These are phyloP conservation scores for Globisporangium spinosum DNA, from an alignment of 352 stramenopile species.

Conservation along the genomic window DNA sequence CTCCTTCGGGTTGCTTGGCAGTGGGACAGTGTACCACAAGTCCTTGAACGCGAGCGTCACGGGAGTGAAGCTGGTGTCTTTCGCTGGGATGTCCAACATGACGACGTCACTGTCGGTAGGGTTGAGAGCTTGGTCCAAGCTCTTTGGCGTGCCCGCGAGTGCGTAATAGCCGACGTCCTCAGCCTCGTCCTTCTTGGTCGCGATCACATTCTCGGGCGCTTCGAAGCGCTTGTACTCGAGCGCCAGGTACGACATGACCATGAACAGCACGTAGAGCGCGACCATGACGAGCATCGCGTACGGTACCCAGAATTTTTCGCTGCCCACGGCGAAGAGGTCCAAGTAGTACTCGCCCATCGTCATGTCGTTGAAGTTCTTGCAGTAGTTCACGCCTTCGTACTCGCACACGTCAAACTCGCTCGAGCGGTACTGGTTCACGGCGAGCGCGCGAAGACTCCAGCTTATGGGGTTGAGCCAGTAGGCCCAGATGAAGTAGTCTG, in stretches of 20 bases:
- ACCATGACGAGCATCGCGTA: constrained; percentile 18
- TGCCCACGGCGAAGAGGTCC: constrained; percentile 1
- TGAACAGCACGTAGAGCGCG: constrained; percentile 15
- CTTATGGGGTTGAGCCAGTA: constrained; percentile 33
- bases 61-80: no score
- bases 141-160: not conserved
- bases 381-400: constrained; percentile 19
- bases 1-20: no score
- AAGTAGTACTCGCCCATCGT: constrained; percentile 22
- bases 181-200: no score
- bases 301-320: not conserved
- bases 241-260: not conserved
- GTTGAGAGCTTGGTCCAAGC: constrained; percentile 4
- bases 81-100: no score
- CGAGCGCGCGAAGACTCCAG: constrained; percentile 20
- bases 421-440: constrained; percentile 24
- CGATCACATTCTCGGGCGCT: no score
- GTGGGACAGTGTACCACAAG: no score
- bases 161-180: not conserved
- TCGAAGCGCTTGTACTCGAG: no score
- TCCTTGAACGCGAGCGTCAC: no score
- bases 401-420: constrained; percentile 8
- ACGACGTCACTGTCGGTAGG: constrained; percentile 19
- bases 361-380: not conserved
- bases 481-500: constrained; percentile 4